Evolutionary conservation across 768 basidiomycete species (phyloP).

Genomic region (Pleurotus eryngii): DNA sequence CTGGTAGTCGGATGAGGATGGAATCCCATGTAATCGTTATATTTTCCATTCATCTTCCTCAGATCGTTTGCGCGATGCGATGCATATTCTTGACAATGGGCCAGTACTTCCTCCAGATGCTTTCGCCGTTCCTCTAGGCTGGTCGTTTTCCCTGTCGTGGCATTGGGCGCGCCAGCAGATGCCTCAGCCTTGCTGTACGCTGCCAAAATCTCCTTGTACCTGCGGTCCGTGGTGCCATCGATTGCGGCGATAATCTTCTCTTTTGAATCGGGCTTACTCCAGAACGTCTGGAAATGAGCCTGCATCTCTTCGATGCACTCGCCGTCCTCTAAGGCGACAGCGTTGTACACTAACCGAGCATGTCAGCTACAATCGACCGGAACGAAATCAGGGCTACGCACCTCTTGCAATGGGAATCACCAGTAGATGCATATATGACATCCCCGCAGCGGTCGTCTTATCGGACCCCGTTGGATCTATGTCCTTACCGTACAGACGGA

Average conservation of each 20-base stretch:
- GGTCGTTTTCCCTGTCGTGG: too few relatives aligned
- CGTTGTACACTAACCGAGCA: neutral
- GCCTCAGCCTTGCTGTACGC: neutral
- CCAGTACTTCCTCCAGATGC: too few relatives aligned
- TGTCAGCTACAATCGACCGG: neutral
- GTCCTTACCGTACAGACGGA: slow-evolving; percentile 6
- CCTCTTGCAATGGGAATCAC: slow-evolving; percentile 11
- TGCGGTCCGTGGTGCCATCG: neutral
- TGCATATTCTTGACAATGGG: too few relatives aligned
- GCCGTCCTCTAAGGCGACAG: neutral
- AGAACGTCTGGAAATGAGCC: neutral
- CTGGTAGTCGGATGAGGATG: slow-evolving; percentile 12
- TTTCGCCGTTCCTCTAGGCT: too few relatives aligned
- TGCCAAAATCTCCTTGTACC: neutral
- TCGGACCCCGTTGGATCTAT: slow-evolving; percentile 7
- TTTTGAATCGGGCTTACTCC: neutral
- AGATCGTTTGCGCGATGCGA: neutral
- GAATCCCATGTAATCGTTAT: slow-evolving; percentile 8
- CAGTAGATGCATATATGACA: slow-evolving; percentile 14
- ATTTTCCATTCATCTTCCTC: neutral
- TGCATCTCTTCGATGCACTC: neutral
- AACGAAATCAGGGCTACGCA: neutral
- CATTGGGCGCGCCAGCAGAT: too few relatives aligned
- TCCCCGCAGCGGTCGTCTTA: slow-evolving; percentile 8
- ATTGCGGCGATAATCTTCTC: neutral